Evolutionary conservation across 805 yeast genomes (phyloP), one percentile per base, ranked within the genome.

Genomic region (Saccharomycopsis olivae): DNA sequence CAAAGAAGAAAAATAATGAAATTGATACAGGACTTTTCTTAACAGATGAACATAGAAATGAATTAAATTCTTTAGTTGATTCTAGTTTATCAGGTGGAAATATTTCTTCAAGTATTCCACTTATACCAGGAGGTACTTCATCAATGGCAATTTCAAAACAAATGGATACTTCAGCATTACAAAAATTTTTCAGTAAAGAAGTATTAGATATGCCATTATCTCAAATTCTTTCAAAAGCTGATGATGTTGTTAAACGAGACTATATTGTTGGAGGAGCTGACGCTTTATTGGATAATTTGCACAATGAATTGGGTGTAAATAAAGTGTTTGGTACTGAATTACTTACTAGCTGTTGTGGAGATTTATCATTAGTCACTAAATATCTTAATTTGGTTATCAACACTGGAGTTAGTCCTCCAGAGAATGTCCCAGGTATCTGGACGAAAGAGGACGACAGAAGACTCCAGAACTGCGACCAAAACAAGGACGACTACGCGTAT

Each of bases 391-490:
- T 56, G 29, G 64, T 63, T 53, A 57, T 66, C 33, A 58, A 59
- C 44, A 56, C 62, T 19, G 63, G 62, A 25, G 54, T 58, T 13
- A 63, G 65, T 44, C 71, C 70, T 9, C 71, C 71, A 28, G 47
- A 49, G 39, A 53, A 62, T 38, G 60, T 59, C 6, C 61, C 65
- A n/a, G 71, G 70, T 38, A 60, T 66, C 33, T 66, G 71, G 71
- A 65, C 69, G 2, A 49, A 57, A 20, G 64, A 61, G 35, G 69
- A 66, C 53, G 71, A 66, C 46, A 58, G 51, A 14, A 53, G 56
- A 46, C 47, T 66, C 39, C 59, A 53, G 37, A 43, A 54, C 9
- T 33, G 42, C 38, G 44, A 39, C 19, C 56, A 53, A 18, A 57
- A 55, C 30, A 57, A 52, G n/a, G 62, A 58, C 3, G 61, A 61